phyloP scores from a whole-genome alignment of 2,329 filamentous ascomycete species.

The Aspergillus aculeatinus region DNA sequence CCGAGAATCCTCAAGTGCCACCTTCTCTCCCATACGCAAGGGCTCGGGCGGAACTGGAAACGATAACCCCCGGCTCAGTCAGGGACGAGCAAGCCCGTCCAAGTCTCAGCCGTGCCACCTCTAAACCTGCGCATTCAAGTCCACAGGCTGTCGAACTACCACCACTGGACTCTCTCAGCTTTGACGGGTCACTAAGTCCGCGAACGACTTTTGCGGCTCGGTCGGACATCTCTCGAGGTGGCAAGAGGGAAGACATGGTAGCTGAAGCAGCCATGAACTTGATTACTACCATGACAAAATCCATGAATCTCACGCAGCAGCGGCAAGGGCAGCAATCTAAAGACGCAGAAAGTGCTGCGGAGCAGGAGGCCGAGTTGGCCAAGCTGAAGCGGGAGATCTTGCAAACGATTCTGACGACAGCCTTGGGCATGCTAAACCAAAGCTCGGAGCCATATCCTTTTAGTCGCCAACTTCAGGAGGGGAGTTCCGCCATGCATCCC shows the following conservation, averaged over 20 bases:
- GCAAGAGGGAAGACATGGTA: conserved; percentile 24
- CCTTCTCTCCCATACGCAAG: background rate
- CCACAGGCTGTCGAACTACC: conserved; percentile 16
- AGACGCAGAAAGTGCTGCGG: conserved; percentile 21
- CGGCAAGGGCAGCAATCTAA: conserved; percentile 23
- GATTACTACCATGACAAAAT: conserved; percentile 35
- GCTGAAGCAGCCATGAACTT: conserved; percentile 33
- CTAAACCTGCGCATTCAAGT: background rate
- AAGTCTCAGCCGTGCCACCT: background rate
- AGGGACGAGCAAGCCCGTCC: conserved; percentile 6
- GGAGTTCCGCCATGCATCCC: conserved; percentile 7
- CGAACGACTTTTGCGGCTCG: conserved; percentile 8
- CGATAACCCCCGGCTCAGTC: background rate
- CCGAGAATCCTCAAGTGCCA: background rate
- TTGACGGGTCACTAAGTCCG: conserved; percentile 13
- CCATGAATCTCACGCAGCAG: conserved; percentile 30
- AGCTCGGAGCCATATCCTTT: background rate
- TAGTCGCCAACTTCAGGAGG: background rate
- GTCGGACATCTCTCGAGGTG: conserved; percentile 3
- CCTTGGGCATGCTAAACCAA: conserved; percentile 26
- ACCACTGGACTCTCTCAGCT: conserved; percentile 11
- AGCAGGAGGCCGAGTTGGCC: conserved; percentile 25
- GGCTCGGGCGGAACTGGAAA: background rate
- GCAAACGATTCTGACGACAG: conserved; percentile 31
- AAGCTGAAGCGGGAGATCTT: conserved; percentile 33